Evolutionary conservation across 352 stramenopile genomes (phyloP), one percentile per base, ranked within the genome.

Genomic region (Phytophthora melonis): DNA sequence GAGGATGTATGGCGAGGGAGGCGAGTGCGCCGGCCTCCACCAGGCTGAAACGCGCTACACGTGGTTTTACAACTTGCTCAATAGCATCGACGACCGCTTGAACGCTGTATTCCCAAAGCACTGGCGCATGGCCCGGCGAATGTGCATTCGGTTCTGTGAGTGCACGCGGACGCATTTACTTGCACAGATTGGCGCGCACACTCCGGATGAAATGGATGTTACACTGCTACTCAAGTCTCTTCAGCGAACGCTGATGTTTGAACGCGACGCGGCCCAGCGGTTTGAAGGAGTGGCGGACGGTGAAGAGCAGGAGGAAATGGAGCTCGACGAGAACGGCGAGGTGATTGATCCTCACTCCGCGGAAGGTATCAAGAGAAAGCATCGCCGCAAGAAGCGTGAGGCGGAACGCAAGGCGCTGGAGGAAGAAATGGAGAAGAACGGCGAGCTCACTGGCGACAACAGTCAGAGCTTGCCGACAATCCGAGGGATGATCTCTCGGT

Each of bases 81-180:
- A 68, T 39, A 72, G 75, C 18, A 94, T 94, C 56, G 84, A 92
- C 56, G 77, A 83, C 65, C 92, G 92, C 56, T 98, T 99, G 84
- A 90, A 96, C 55, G 78, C 84, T 41, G 91, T 99, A 11, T 99
- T 99, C 71, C 98, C 98, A 1, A 85, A 86, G 50, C 89, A 99
- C 73, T 99, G 98, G 98, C 94, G 96, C 69, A 91, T 99, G 62
- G 89, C 97, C 36, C 90, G 97, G 14, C 89, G 93, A 32, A 84
- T 99, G 58, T 98, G 95, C 53, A 88, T 98, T 55, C 81, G 82
- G 45, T 99, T 99, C 75, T 94, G 98, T 57, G 89, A 97, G 43
- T 68, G 80, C 34, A 98, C 95, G 16, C 82, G 93, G 9, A 77
- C 74, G 34, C 79, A 97, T 78, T 78, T 94, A 36, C 80, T 95